Evolutionary conservation across 179 eudicot species (phyloP).

Genomic region (Beta macrorhiza): DNA sequence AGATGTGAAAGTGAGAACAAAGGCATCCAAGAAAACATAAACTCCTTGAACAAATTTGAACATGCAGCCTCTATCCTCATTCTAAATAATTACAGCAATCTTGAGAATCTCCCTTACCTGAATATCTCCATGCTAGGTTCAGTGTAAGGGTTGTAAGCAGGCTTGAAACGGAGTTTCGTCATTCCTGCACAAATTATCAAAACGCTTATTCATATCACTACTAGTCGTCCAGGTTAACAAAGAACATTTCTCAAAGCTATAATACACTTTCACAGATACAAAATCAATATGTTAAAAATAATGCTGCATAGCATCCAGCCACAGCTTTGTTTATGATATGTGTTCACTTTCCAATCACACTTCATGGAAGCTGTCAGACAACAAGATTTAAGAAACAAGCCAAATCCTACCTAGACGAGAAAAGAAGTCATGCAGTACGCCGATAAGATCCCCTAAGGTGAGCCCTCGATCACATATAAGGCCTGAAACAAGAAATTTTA

Average conservation of each 20-base stretch:
- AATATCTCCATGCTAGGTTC: slow-evolving; percentile 98
- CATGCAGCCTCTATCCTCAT: neutral
- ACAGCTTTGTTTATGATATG: neutral
- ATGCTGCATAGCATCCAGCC: neutral
- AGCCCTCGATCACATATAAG: slow-evolving; percentile 84
- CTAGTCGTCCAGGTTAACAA: slow-evolving; percentile 4
- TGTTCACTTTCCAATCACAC: neutral
- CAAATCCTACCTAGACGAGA: slow-evolving; percentile 64
- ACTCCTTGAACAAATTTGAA: neutral
- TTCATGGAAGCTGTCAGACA: neutral
- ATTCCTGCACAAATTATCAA: slow-evolving; percentile 52
- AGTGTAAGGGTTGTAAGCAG: slow-evolving; percentile 96
- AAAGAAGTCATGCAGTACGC: slow-evolving; percentile 82
- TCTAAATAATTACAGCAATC: neutral
- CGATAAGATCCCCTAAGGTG: slow-evolving; percentile 83
- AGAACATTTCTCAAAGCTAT: neutral
- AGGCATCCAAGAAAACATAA: neutral
- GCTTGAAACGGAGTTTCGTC: slow-evolving; percentile 83
- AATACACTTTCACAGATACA: neutral
- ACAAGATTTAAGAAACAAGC: neutral
- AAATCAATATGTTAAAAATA: neutral
- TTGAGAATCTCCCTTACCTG: slow-evolving; percentile 39
- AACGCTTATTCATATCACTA: neutral
- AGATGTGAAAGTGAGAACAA: neutral
- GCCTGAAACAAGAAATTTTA: slow-evolving; percentile 41